Evolutionary conservation across 2,329 filamentous ascomycete species (phyloP), one percentile per base, ranked within the genome.

Genomic region (Sarocladium kiliense): DNA sequence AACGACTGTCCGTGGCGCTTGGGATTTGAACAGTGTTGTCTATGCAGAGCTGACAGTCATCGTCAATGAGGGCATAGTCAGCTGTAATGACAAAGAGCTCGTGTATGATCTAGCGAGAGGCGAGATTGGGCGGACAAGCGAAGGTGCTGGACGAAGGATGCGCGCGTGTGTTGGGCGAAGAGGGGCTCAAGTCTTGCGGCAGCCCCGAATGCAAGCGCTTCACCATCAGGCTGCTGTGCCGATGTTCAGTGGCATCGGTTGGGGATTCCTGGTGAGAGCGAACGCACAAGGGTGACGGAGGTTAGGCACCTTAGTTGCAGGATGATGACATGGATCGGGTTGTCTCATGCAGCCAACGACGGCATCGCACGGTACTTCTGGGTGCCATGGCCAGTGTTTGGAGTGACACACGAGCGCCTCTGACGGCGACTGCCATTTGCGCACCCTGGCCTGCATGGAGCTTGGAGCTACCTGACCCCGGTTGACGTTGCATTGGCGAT

Each of bases 401-500:
- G n/a, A n/a, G n/a, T n/a, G n/a, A n/a, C n/a, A n/a, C n/a, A n/a
- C n/a, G n/a, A n/a, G n/a, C 30, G 12, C 30, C 30, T 39, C 9
- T 39, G 12, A 44, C 18, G 41, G 41, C 21, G 7, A 25, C 21
- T 10, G 25, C 44, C 44, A 47, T 23, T n/a, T 47, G 44, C 25
- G n/a, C n/a, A n/a, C n/a, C n/a, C n/a, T n/a, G n/a, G n/a, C n/a
- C n/a, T n/a, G n/a, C n/a, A 18, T 30, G n/a, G 27, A 51, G 26
- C 30, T 36, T 27, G 27, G n/a, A 51, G 47, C 47, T 51, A 36
- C 30, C n/a, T n/a, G n/a, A n/a, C n/a, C 47, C 47, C 27, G 3
- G 47, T 51, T n/a, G n/a, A 36, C 7, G 47, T 51, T 51, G 47
- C 47, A 51, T 34, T 51, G 47, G 47, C 18, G 27, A 34, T 36